phyloP scores from a whole-genome alignment of 148 eudicot genomes.

The Spergularia marina region DNA sequence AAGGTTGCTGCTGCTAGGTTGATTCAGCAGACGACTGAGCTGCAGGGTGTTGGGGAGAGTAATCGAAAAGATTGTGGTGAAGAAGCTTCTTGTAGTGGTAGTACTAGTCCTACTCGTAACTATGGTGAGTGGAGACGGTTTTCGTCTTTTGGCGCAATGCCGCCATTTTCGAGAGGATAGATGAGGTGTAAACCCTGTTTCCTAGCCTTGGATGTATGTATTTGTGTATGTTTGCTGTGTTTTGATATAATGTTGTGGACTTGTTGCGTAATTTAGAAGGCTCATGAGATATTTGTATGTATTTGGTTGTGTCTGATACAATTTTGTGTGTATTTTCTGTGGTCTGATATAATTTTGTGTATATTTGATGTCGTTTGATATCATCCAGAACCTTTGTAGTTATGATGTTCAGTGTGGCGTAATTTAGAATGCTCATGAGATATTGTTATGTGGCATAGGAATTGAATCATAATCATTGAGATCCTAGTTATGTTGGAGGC shows the following conservation, averaged over 20 bases:
- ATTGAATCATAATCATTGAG: not conserved
- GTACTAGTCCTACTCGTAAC: slow-evolving; percentile 33
- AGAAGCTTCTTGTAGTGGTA: slow-evolving; percentile 18
- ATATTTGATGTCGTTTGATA: not conserved
- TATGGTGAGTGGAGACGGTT: slow-evolving; percentile 57
- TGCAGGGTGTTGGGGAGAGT: slow-evolving; percentile 31
- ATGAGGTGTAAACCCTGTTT: slow-evolving; percentile 42
- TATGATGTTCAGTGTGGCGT: not conserved
- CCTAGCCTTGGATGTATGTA: no score
- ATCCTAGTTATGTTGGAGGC: not conserved
- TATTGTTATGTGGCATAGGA: no score
- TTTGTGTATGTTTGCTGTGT: no score
- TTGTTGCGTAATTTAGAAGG: no score
- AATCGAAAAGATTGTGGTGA: slow-evolving; percentile 11
- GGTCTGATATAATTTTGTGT: not conserved
- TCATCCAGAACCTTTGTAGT: not conserved
- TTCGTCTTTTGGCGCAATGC: slow-evolving; percentile 49
- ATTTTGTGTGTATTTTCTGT: no score
- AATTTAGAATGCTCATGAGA: not conserved
- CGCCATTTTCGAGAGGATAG: slow-evolving; percentile 62
- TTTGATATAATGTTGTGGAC: no score
- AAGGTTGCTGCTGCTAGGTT: slow-evolving; percentile 89
- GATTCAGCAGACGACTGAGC: slow-evolving; percentile 77
- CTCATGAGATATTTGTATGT: not conserved
- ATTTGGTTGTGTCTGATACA: not conserved